Evolutionary conservation across 257 asterid species (phyloP), one percentile per base, ranked within the genome.

Genomic region (Solanum clarkiae): DNA sequence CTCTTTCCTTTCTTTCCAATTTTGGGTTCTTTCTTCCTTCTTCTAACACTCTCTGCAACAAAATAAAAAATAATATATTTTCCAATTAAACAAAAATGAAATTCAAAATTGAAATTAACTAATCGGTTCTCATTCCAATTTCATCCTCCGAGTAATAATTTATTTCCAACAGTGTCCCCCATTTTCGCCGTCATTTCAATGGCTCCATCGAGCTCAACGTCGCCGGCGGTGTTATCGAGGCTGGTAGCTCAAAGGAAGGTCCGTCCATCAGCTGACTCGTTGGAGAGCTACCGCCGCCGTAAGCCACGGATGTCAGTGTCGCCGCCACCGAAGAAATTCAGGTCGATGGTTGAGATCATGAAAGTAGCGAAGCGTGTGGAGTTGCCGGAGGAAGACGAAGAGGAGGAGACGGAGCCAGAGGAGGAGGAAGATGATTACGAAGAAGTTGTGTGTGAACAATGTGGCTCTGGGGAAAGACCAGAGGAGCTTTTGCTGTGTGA

Each of bases 401-500:
- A 65, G 6, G 90, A 82, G 40, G 69, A 22, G 29, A 3, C 16
- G 17, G 4, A 2, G 56, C 4, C 4, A 18, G 24, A 2, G 55
- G 84, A 84, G 40, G 74, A 57, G 11, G 89, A 85, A 6, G 88
- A 85, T 2, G 88, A 85, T 1, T 88, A 57, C 1, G 85, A 53
- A 12, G 87, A 9, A 16, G 90, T 42, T 26, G 86, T 82, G 40
- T 95, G 98, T 84, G 91, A 91, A 87, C 92, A 92, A 93, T 95
- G 98, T 88, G 95, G 94, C 83, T 92, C 90, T 62, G 98, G 96
- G 4, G 93, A 95, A 77, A 87, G 87, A 60, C 93, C 56, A 36
- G 95, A 94, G 7, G 92, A 93, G 93, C 85, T 94, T 59, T 80
- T 95, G 29, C 74, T 95, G 45, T 95, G 98, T 84, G 98, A 95